Percentiles rank a stretch among this genome's conserved stretches.
Conservation (phyloP, 2,329 filamentous ascomycete genomes). For the Fusarium agapanthi region DNA sequence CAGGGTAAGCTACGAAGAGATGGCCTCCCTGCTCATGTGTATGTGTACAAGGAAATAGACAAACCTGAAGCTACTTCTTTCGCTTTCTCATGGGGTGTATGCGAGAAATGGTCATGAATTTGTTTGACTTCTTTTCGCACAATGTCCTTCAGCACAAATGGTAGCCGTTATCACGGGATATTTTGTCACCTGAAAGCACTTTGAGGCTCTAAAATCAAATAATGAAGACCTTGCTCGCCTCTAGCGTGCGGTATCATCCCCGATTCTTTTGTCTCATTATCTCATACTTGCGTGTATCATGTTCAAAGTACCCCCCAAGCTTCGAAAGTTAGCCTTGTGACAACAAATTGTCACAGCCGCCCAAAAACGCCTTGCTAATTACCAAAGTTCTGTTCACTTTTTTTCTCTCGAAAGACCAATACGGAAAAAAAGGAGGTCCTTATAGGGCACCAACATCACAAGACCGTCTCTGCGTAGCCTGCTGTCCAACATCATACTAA, state of each 20-base stretch:
- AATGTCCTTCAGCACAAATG: not conserved
- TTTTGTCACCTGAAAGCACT: not conserved
- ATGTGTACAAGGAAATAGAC: slow-evolving; percentile 48
- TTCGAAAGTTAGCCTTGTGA: slow-evolving; percentile 2
- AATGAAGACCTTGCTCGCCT: not conserved
- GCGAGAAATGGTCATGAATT: not conserved
- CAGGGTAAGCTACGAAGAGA: slow-evolving; percentile 31
- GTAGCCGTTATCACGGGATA: not conserved
- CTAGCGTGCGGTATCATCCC: not conserved
- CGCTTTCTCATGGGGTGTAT: not conserved
- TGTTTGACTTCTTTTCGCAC: not conserved
- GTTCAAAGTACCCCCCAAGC: not conserved
- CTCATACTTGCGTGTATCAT: slow-evolving; percentile 5
- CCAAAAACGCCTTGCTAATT: slow-evolving; percentile 37
- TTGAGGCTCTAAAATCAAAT: not conserved
- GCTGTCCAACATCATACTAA: slow-evolving; percentile 16
- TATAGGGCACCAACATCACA: not conserved
- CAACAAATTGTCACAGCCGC: slow-evolving; percentile 14
- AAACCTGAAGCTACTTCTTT: slow-evolving; percentile 30
- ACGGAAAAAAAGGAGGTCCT: not conserved
- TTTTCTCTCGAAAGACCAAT: not conserved
- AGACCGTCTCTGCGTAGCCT: not conserved
- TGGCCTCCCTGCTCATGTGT: slow-evolving; percentile 40
- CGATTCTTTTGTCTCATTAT: not conserved
- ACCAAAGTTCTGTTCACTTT: slow-evolving; percentile 13